Evolutionary conservation across 2,329 filamentous ascomycete genomes (phyloP).

Genomic region (Eutypa lata): DNA sequence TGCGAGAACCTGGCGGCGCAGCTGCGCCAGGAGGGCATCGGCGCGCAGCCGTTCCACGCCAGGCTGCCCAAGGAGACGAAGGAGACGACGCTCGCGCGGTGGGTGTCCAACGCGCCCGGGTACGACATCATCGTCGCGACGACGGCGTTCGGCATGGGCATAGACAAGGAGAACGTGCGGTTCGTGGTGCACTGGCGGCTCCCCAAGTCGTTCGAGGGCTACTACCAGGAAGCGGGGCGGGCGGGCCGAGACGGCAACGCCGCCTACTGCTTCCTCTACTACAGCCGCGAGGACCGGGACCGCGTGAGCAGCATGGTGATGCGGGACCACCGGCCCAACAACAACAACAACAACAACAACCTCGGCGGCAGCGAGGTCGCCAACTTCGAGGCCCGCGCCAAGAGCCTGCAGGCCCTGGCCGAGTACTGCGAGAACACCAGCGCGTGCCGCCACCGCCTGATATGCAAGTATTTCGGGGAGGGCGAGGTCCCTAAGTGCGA

Average conservation of each 20-base stretch:
- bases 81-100: constrained; percentile 66
- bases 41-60: constrained; percentile 71
- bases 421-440: constrained; percentile 77
- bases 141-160: constrained; percentile 96
- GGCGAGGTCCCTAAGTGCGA: constrained; percentile 57
- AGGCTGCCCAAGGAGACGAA: constrained; percentile 66
- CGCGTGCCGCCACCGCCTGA: constrained; percentile 71
- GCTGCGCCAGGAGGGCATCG: constrained; percentile 65
- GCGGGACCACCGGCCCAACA: constrained; percentile 41
- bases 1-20: constrained; percentile 68
- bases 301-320: constrained; percentile 59
- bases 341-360: constrained; percentile 36
- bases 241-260: constrained; percentile 88
- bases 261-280: constrained; percentile 84
- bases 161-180: constrained; percentile 91
- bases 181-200: constrained; percentile 95
- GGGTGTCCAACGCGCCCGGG: constrained; percentile 69
- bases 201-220: constrained; percentile 91
- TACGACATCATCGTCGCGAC: constrained; percentile 95
- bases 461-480: constrained; percentile 78
- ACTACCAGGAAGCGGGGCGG: constrained; percentile 92
- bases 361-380: constrained; percentile 39
- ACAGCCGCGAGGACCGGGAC: constrained; percentile 82
- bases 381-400: constrained; percentile 49
- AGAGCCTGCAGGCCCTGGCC: constrained; percentile 67